Evolutionary conservation across 176 grass and related monocot species (phyloP).

Genomic region (Zizania latifolia): DNA sequence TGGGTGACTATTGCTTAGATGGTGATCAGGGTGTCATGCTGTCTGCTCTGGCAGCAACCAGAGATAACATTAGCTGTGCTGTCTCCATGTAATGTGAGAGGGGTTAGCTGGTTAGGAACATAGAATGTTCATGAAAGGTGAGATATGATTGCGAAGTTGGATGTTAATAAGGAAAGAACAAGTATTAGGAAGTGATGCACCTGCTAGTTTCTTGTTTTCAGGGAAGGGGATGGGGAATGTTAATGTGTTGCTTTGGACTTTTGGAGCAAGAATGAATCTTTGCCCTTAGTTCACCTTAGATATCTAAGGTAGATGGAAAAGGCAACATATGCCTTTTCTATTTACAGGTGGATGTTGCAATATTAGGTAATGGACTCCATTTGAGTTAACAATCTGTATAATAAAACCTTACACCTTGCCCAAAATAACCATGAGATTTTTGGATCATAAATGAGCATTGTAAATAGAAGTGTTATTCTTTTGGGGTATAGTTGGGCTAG

Average conservation of each 20-base stretch:
- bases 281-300: neutral
- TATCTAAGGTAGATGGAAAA: constrained; percentile 17
- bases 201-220: neutral
- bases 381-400: neutral
- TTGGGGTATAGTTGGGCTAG: neutral
- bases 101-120: neutral
- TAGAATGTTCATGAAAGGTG: neutral
- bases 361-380: neutral
- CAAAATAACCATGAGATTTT: neutral
- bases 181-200: neutral
- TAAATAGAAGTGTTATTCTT: neutral
- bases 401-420: neutral
- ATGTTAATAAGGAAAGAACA: neutral
- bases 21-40: neutral
- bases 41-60: neutral
- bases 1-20: neutral
- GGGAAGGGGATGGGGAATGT: neutral
- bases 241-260: neutral
- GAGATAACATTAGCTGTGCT: neutral
- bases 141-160: neutral
- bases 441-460: neutral
- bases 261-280: neutral
- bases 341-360: neutral
- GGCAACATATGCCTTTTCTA: neutral
- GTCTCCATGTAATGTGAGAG: neutral